These are phyloP conservation scores for Nicotiana tabacum DNA, from an alignment of 257 asterid species.

Conservation along the genomic window DNA sequence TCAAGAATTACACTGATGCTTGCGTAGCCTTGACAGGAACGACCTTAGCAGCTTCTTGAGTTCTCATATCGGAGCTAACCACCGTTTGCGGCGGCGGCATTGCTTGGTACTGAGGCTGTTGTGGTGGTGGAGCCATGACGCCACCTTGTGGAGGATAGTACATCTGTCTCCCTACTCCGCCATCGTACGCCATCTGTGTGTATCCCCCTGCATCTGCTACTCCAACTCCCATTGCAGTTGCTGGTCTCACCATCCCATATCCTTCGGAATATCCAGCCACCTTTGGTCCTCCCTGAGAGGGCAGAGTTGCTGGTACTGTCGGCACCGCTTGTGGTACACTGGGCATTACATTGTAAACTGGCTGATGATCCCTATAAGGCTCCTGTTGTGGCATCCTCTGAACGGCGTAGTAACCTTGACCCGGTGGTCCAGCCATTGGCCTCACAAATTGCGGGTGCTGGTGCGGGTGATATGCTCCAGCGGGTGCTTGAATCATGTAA, in stretches of 20 bases:
- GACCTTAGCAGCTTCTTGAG: slow-evolving; percentile 41
- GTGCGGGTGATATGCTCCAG: slow-evolving; percentile 39
- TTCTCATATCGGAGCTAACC: slow-evolving; percentile 30
- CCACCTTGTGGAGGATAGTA: slow-evolving; percentile 59
- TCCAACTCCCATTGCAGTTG: slow-evolving; percentile 11
- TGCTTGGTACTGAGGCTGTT: slow-evolving; percentile 36
- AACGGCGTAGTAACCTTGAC: slow-evolving; percentile 69
- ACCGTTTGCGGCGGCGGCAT: slow-evolving; percentile 29
- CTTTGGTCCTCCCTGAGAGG: slow-evolving; percentile 23
- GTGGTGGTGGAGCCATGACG: slow-evolving; percentile 43
- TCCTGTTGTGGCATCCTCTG: slow-evolving; percentile 57
- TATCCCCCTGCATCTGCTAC: slow-evolving; percentile 37
- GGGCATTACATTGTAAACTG: slow-evolving; percentile 45
- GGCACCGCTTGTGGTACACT: slow-evolving; percentile 14
- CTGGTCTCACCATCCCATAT: slow-evolving; percentile 35
- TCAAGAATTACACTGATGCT: slow-evolving; percentile 35
- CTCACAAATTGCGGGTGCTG: slow-evolving; percentile 47
- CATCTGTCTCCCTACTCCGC: slow-evolving; percentile 63
- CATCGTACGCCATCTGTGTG: slow-evolving; percentile 67
- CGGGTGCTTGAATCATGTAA: slow-evolving; percentile 62
- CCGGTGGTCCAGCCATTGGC: slow-evolving; percentile 43
- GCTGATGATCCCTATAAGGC: slow-evolving; percentile 61
- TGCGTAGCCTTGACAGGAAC: slow-evolving; percentile 46
- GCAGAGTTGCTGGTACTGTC: slow-evolving; percentile 30
- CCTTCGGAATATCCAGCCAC: slow-evolving; percentile 26